phyloP scores from a whole-genome alignment of 2,329 filamentous ascomycete species.

The Xylariaceae sp. region DNA sequence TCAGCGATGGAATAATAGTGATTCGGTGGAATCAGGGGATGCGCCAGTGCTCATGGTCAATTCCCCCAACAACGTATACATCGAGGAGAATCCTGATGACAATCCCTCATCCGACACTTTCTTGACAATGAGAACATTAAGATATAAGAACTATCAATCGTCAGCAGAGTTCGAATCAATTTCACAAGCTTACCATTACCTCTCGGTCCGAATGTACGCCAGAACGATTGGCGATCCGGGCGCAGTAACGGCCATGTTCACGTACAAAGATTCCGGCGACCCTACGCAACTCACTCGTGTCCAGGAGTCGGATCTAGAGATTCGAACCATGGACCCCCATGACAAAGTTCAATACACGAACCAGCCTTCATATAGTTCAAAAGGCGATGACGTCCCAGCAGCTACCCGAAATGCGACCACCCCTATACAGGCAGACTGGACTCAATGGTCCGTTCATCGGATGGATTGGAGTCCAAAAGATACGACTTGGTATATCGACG shows the following conservation, averaged over 20 bases:
- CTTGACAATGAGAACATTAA: conserved; percentile 56
- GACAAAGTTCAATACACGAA: conserved; percentile 64
- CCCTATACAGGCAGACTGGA: conserved; percentile 53
- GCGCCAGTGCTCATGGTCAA: conserved; percentile 48
- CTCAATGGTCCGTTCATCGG: conserved; percentile 64
- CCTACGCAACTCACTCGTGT: conserved; percentile 47
- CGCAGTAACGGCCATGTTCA: conserved; percentile 61
- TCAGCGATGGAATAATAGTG: conserved; percentile 48
- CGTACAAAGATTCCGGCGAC: conserved; percentile 50
- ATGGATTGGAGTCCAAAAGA: conserved; percentile 64
- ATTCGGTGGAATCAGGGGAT: conserved; percentile 34
- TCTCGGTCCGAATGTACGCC: conserved; percentile 58
- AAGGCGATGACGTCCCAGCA: conserved; percentile 51
- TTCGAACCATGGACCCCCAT: conserved; percentile 55
- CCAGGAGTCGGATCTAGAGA: conserved; percentile 61
- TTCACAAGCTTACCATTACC: conserved; percentile 45
- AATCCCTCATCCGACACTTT: conserved; percentile 50
- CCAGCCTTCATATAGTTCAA: conserved; percentile 59
- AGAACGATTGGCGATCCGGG: conserved; percentile 56
- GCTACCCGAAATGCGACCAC: conserved; percentile 57
- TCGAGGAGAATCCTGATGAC: conserved; percentile 49
- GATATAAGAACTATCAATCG: conserved; percentile 53
- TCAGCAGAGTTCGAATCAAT: conserved; percentile 56
- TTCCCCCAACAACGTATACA: conserved; percentile 52
- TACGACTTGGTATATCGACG: conserved; percentile 64